These are phyloP conservation scores for Sphaerulina vaccinii DNA, from an alignment of 2,329 filamentous ascomycete genomes.

Conservation along the genomic window DNA sequence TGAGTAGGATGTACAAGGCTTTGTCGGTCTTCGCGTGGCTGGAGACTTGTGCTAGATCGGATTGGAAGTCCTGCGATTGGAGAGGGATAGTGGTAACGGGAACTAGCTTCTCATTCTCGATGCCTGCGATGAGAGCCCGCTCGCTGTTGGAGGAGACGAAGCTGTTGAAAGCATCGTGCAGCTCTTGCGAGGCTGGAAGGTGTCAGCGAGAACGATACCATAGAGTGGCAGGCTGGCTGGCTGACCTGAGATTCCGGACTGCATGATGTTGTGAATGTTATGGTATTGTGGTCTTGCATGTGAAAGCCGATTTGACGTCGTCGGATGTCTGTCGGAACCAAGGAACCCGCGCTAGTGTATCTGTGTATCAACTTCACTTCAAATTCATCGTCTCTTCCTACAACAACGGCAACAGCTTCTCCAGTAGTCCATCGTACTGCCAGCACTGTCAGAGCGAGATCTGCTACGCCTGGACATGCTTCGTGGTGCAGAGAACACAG, in stretches of 20 bases:
- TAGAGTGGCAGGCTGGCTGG: neutral
- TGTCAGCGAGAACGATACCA: constrained; percentile 7
- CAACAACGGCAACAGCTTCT: too few species aligned
- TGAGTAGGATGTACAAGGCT: constrained; percentile 73
- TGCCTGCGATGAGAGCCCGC: constrained; percentile 71
- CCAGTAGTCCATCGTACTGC: too few species aligned
- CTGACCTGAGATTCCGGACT: constrained; percentile 74
- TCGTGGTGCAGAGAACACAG: too few species aligned
- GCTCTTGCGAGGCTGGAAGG: constrained; percentile 68
- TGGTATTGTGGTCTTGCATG: constrained; percentile 6
- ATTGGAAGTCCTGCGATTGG: constrained; percentile 55
- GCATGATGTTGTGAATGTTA: constrained; percentile 53
- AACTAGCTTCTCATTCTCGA: constrained; percentile 65
- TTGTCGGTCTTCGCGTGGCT: constrained; percentile 64
- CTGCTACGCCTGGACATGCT: too few species aligned
- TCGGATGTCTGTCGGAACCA: too few species aligned
- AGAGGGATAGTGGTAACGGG: constrained; percentile 59
- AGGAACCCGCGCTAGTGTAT: too few species aligned
- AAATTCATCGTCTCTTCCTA: neutral
- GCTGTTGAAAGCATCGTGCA: constrained; percentile 68
- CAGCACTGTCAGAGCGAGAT: too few species aligned
- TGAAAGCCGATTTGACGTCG: constrained; percentile 3
- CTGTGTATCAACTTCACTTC: neutral
- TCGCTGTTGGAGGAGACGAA: constrained; percentile 62
- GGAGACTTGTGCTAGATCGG: constrained; percentile 63